phyloP scores from a whole-genome alignment of 352 stramenopile genomes.

The Pythium folliculosum region DNA sequence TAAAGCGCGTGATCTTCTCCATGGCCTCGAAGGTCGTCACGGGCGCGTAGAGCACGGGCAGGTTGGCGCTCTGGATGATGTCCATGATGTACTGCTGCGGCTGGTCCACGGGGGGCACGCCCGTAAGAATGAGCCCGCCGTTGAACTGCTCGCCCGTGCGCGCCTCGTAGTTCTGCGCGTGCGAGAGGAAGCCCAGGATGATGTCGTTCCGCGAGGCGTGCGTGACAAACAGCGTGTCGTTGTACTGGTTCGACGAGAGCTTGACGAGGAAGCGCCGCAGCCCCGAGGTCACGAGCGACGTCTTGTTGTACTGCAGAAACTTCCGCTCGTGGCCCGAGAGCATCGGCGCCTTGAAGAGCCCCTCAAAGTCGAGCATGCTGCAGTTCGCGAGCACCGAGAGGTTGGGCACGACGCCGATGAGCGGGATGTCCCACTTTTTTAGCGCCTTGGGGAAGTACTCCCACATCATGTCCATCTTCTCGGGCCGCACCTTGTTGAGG shows the following conservation, averaged over 20 bases:
- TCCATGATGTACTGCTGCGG: conserved; percentile 81
- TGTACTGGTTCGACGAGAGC: conserved; percentile 68
- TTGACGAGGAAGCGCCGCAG: conserved; percentile 84
- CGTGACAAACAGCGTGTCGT: conserved; percentile 87
- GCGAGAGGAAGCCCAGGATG: conserved; percentile 86
- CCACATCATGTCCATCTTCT: conserved; percentile 83
- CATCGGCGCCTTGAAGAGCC: conserved; percentile 76
- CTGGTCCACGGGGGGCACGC: conserved; percentile 69
- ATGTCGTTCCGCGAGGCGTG: conserved; percentile 91
- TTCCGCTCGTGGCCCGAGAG: conserved; percentile 50
- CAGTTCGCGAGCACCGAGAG: conserved; percentile 70
- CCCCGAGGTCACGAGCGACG: conserved; percentile 85
- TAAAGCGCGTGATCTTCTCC: conserved; percentile 81
- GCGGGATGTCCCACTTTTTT: conserved; percentile 68
- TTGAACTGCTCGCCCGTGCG: conserved; percentile 66
- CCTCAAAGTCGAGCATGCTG: conserved; percentile 90
- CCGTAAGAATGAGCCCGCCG: conserved; percentile 90
- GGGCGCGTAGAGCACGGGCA: conserved; percentile 76
- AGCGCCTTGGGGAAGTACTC: conserved; percentile 90
- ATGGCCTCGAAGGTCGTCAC: conserved; percentile 80
- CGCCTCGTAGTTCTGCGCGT: conserved; percentile 75
- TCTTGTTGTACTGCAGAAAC: conserved; percentile 79
- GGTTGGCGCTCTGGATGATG: conserved; percentile 60
- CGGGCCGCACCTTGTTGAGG: conserved; percentile 93
- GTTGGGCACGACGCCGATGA: conserved; percentile 87